Evolutionary conservation across 306 rosid genomes (phyloP).

Genomic region (Sicyos edulis): DNA sequence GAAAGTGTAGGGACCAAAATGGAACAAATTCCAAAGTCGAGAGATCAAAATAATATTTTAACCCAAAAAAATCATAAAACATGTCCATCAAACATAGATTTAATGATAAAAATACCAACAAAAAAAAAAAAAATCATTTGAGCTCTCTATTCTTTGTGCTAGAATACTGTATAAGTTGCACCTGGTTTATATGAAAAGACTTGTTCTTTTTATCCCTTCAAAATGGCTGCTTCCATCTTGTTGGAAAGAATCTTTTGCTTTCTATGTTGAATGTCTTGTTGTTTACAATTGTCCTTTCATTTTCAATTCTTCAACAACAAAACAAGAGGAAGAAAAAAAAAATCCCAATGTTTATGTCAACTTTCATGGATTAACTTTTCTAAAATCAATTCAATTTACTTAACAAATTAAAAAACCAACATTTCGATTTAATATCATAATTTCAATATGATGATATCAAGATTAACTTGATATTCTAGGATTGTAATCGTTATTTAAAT

Average conservation of each 20-base stretch:
- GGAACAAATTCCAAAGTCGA: no score
- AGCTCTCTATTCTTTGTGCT: neutral
- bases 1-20: no score
- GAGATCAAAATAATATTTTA: no score
- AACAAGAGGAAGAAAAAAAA: neutral
- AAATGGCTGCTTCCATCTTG: no score
- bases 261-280: conserved; percentile 1
- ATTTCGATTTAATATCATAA: no score
- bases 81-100: no score
- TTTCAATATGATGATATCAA: neutral
- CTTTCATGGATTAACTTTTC: neutral
- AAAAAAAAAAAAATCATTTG: neutral
- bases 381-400: neutral
- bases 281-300: neutral
- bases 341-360: neutral
- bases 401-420: neutral
- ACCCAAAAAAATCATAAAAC: no score
- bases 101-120: no score
- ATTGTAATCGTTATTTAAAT: neutral
- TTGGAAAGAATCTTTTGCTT: neutral
- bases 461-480: neutral
- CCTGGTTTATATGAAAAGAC: no score
- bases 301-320: neutral
- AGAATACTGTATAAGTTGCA: neutral
- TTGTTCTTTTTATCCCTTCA: no score